Evolutionary conservation across 352 stramenopile genomes (phyloP).

Genomic region (Thalassiosira livingstoniorum): DNA sequence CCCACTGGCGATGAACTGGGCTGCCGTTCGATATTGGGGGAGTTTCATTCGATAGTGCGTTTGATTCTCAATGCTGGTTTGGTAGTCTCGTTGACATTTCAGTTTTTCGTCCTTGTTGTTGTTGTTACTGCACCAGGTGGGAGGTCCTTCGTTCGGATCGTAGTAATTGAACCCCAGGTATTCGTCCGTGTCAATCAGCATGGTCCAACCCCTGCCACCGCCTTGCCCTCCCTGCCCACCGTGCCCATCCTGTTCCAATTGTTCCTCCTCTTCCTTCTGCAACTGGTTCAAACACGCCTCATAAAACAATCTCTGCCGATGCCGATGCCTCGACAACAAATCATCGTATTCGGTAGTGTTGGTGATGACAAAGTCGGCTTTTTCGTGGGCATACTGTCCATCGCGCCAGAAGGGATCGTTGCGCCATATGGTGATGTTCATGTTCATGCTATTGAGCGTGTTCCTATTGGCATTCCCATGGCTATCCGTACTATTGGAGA

Average conservation of each 20-base stretch:
- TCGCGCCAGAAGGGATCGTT: too few species aligned
- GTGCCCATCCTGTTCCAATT: too few species aligned
- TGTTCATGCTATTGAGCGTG: neutral
- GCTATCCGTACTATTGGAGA: neutral
- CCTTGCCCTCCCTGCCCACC: too few species aligned
- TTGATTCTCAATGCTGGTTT: too few species aligned
- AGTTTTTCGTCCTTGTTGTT: neutral
- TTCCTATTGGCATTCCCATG: neutral
- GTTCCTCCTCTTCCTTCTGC: slow-evolving; percentile 25
- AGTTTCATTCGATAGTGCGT: neutral
- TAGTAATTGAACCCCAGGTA: slow-evolving; percentile 52
- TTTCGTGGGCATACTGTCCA: neutral
- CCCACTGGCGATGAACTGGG: too few species aligned
- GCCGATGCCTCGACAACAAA: neutral
- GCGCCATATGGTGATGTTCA: too few species aligned
- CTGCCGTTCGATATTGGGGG: neutral
- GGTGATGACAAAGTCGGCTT: neutral
- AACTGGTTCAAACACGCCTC: neutral
- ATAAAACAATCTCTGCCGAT: neutral
- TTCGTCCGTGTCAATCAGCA: slow-evolving; percentile 72
- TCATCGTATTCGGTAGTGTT: neutral
- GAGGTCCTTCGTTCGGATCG: neutral
- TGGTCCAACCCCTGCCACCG: too few species aligned
- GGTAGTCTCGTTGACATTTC: too few species aligned
- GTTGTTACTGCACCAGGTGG: slow-evolving; percentile 18